Evolutionary conservation across 306 rosid genomes (phyloP).

Genomic region (Coriaria nepalensis): DNA sequence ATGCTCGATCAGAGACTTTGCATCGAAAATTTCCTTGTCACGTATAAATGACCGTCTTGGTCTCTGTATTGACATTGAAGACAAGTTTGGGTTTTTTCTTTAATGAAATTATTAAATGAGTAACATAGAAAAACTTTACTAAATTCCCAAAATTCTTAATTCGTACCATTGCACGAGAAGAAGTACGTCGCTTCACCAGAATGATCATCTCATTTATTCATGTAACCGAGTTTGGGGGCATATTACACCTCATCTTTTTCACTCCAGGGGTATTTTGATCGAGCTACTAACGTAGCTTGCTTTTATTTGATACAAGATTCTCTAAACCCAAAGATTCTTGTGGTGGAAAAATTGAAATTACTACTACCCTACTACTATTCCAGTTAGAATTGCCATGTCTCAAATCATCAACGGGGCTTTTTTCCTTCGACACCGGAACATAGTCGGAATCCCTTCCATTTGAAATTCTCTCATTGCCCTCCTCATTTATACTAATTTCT

Average conservation of each 20-base stretch:
- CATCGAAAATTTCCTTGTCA: slow-evolving; percentile 58
- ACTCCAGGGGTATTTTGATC: slow-evolving; percentile 13
- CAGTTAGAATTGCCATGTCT: slow-evolving; percentile 14
- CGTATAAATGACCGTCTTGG: slow-evolving; percentile 65
- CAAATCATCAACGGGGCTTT: slow-evolving; percentile 12
- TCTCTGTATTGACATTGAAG: slow-evolving; percentile 30
- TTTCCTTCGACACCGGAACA: slow-evolving; percentile 5
- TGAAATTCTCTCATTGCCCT: slow-evolving; percentile 15
- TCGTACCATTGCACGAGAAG: slow-evolving; percentile 65
- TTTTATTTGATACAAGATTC: slow-evolving; percentile 14
- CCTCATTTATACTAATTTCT: slow-evolving; percentile 2
- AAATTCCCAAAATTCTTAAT: no score
- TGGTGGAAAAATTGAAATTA: slow-evolving; percentile 9
- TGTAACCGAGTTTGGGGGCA: slow-evolving; percentile 74
- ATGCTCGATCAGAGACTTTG: slow-evolving; percentile 52
- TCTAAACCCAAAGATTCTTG: slow-evolving; percentile 20
- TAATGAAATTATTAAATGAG: slow-evolving; percentile 9
- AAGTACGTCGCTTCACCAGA: slow-evolving; percentile 39
- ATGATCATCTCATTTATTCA: slow-evolving; percentile 62
- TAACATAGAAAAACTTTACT: slow-evolving; percentile 11
- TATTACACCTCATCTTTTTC: slow-evolving; percentile 49
- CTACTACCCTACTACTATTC: slow-evolving; percentile 18
- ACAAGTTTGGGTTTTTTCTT: no score
- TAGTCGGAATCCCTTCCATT: no score
- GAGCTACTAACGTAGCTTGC: slow-evolving; percentile 16